phyloP scores from a whole-genome alignment of 2,329 filamentous ascomycete species.

The Aureobasidium subglaciale region DNA sequence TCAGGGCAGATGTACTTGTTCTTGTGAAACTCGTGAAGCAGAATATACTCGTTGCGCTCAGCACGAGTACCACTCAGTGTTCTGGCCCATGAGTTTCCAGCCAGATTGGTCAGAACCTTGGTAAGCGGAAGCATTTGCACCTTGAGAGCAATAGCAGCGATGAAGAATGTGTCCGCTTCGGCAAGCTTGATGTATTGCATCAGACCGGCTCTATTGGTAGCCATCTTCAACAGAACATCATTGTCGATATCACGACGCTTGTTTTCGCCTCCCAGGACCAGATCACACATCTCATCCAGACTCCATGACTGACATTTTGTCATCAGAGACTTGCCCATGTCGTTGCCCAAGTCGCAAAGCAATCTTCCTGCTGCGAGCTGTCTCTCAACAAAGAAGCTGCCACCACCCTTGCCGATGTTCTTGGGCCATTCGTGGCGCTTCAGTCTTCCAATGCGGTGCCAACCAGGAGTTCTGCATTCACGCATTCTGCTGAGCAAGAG shows the following conservation, averaged over 20 bases:
- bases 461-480: slow-evolving; percentile 85
- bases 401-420: slow-evolving; percentile 75
- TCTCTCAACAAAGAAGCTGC: slow-evolving; percentile 87
- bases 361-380: slow-evolving; percentile 83
- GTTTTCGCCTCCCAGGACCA: slow-evolving; percentile 71
- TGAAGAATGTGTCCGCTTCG: slow-evolving; percentile 92
- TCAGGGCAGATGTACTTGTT: slow-evolving; percentile 98
- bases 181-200: slow-evolving; percentile 92
- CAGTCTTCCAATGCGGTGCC: slow-evolving; percentile 86
- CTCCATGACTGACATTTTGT: slow-evolving; percentile 97
- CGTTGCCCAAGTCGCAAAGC: slow-evolving; percentile 89
- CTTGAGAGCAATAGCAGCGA: slow-evolving; percentile 80
- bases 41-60: slow-evolving; percentile 97
- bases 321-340: slow-evolving; percentile 96
- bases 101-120: slow-evolving; percentile 91
- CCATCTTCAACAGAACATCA: slow-evolving; percentile 75
- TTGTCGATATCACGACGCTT: slow-evolving; percentile 79
- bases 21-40: slow-evolving; percentile 90
- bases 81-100: slow-evolving; percentile 96
- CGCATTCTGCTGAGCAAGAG: slow-evolving; percentile 79
- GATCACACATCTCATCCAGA: slow-evolving; percentile 91
- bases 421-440: slow-evolving; percentile 80
- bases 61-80: slow-evolving; percentile 92
- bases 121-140: slow-evolving; percentile 90
- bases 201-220: slow-evolving; percentile 71